A percentile compares a stretch with the other conserved stretches of the same genome.
Conservation (phyloP, 257 asterid genomes). For the Jasminum sambac region DNA sequence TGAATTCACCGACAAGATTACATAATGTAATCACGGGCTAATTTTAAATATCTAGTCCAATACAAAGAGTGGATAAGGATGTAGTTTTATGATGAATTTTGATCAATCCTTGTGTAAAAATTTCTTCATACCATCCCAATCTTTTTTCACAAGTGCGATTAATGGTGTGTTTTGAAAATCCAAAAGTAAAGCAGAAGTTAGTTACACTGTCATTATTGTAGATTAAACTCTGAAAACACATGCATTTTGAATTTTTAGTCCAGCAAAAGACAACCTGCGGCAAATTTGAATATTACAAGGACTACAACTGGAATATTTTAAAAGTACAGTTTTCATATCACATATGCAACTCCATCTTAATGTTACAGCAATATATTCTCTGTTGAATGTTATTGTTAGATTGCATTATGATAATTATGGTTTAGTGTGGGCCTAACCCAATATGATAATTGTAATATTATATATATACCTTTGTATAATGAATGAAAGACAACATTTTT, state of each 20-base stretch:
- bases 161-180: background rate
- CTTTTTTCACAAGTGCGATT: background rate
- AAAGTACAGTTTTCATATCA: background rate
- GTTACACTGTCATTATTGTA: background rate
- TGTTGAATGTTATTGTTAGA: background rate
- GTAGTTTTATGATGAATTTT: background rate
- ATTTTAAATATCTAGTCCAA: background rate
- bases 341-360: background rate
- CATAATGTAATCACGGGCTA: background rate
- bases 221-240: background rate
- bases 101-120: background rate
- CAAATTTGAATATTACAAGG: background rate
- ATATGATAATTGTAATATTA: no score
- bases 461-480: no score
- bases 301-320: background rate
- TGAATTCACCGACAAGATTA: background rate
- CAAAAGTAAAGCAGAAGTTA: background rate
- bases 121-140: background rate
- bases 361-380: background rate
- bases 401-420: no score
- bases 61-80: background rate
- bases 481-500: no score
- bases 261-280: background rate
- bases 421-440: no score
- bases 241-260: background rate